phyloP scores from a whole-genome alignment of 2,329 filamentous ascomycete genomes.

The Capronia coronata region DNA sequence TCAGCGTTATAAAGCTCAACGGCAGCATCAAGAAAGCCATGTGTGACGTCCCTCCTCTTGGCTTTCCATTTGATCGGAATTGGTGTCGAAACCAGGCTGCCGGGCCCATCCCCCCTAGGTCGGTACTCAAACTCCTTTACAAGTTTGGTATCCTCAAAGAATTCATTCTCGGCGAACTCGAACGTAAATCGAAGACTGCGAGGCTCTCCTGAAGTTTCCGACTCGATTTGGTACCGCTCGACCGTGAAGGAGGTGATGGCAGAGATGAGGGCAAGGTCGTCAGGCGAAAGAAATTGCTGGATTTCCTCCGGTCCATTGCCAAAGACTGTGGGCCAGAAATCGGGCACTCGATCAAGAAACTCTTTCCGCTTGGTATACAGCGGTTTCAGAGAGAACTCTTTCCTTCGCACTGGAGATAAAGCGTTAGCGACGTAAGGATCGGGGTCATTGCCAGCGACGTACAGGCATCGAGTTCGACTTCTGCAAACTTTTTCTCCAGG shows the following conservation, averaged over 20 bases:
- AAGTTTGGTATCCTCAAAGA: constrained; percentile 69
- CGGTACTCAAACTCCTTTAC: constrained; percentile 87
- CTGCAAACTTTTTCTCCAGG: constrained; percentile 76
- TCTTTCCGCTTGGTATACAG: constrained; percentile 71
- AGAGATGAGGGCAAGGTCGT: constrained; percentile 67
- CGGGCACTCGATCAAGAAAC: constrained; percentile 64
- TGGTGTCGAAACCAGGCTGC: constrained; percentile 77
- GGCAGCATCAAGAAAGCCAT: constrained; percentile 69
- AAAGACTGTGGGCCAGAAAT: constrained; percentile 94
- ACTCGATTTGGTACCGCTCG: constrained; percentile 67
- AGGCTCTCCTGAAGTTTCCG: constrained; percentile 62
- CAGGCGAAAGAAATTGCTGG: constrained; percentile 78
- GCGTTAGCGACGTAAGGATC: constrained; percentile 2
- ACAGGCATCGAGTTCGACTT: constrained; percentile 78
- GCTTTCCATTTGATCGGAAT: constrained; percentile 83
- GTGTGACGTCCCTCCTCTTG: constrained; percentile 73
- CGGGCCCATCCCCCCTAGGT: constrained; percentile 52
- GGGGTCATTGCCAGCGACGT: constrained; percentile 33
- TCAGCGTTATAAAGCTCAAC: constrained; percentile 62
- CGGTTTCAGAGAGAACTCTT: constrained; percentile 35
- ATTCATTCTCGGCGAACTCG: constrained; percentile 72
- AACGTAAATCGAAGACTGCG: constrained; percentile 72
- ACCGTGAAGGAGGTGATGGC: constrained; percentile 65
- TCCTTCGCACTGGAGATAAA: constrained; percentile 21
- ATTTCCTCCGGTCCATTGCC: constrained; percentile 80